These are phyloP conservation scores for Pythium graminicola DNA, from an alignment of 352 stramenopile genomes.

Conservation along the genomic window DNA sequence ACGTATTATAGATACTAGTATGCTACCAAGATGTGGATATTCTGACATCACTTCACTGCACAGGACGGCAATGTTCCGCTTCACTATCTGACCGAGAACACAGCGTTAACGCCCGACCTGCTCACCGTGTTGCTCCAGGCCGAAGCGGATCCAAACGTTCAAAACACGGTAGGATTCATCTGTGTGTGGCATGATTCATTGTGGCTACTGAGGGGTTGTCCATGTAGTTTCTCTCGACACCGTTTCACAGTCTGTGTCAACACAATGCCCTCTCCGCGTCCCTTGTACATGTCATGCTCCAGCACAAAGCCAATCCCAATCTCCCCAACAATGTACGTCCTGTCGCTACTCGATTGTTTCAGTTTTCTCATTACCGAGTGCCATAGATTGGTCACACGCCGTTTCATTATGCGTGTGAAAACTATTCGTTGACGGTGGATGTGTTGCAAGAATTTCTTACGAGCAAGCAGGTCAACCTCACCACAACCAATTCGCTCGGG, in stretches of 20 bases:
- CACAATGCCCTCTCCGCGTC: conserved; percentile 38
- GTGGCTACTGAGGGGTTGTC: no score
- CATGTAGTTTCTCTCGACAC: conserved; percentile 51
- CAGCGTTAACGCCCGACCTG: conserved; percentile 26
- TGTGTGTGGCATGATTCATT: no score
- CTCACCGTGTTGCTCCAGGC: conserved; percentile 36
- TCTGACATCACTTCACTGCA: background rate
- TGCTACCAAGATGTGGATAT: no score
- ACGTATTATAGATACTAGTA: background rate
- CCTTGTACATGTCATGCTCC: conserved; percentile 41
- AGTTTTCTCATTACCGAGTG: background rate
- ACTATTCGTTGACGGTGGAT: conserved; percentile 43
- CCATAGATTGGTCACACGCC: conserved; percentile 67
- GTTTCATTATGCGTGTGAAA: conserved; percentile 71
- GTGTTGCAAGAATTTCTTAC: conserved; percentile 57
- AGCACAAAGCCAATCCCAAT: conserved; percentile 64
- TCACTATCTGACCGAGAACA: conserved; percentile 59
- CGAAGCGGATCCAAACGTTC: conserved; percentile 46
- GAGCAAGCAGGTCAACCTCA: conserved; percentile 55
- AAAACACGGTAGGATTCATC: conserved; percentile 47
- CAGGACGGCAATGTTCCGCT: conserved; percentile 62
- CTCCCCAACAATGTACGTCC: conserved; percentile 59
- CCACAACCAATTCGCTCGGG: conserved; percentile 56
- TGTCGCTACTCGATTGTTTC: background rate
- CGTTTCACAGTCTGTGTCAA: conserved; percentile 71